Evolutionary conservation across 2,329 filamentous ascomycete species (phyloP), one percentile per base, ranked within the genome.

Genomic region (Herpotrichia juniperi): DNA sequence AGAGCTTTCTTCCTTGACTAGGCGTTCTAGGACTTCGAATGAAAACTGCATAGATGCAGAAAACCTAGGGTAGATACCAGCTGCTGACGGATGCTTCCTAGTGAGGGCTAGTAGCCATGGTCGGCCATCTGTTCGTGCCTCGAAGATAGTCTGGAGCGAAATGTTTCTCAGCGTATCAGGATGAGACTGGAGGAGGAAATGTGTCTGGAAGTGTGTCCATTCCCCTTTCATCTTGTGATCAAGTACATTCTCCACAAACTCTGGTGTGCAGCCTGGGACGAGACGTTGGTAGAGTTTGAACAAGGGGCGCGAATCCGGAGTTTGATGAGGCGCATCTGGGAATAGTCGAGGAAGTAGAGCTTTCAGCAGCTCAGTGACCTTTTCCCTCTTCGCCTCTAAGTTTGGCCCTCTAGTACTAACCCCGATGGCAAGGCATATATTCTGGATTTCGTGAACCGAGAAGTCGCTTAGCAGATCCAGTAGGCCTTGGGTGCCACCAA

Each of bases 41-140:
- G 63, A 61, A 46, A 69, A 71, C 1, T 54, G 22, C 68, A 72
- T 71, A 1, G 67, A 67, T 2, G 54, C 50, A 3, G 67, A 68
- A 34, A 69, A 57, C 3, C 59, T 54, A 10, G 22, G 42, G 7
- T 45, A 22, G 14, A 25, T 16, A 7, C 51, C 46, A 10, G 34
- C 44, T 4, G 26, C 19, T 10, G 58, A 30, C 9, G 63, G 62
- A 19, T 48, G 62, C 8, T 48, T 42, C 12, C 35, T 53, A 19
- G 61, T 19, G 32, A 64, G 50, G 26, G 17, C 24, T 16, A 26
- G 2, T 37, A 63, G 39, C 44, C 49, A 40, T 22, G 48, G 8
- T 35, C 53, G 4, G 8, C 42, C 44, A 1, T 42, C 4, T 5
- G 21, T 6, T 12, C 54, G 4, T 4, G 50, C 26, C 3, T 42